Evolutionary conservation across 2,329 filamentous ascomycete genomes (phyloP).

Genomic region (Penicillium sp.): DNA sequence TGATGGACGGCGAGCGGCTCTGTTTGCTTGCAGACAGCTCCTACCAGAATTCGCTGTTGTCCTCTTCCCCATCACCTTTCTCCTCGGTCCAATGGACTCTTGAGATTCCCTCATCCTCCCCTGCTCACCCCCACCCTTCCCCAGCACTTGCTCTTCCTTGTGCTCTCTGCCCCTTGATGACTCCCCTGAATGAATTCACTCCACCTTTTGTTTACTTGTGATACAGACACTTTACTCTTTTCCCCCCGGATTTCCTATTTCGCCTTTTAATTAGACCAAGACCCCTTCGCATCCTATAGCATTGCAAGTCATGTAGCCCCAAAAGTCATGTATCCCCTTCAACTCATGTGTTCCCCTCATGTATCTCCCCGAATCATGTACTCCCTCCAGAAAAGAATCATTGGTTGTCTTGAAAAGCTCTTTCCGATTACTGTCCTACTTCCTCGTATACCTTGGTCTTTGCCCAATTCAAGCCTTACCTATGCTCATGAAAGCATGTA

Average conservation of each 20-base stretch:
- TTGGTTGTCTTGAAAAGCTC: slow-evolving; percentile 28
- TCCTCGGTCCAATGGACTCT: background rate
- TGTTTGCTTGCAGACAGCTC: too few relatives aligned
- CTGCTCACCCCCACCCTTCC: slow-evolving; percentile 5
- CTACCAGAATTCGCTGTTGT: too few relatives aligned
- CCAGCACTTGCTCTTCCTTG: slow-evolving; percentile 10
- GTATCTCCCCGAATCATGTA: slow-evolving; percentile 39
- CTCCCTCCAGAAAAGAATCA: slow-evolving; percentile 30
- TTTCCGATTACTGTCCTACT: slow-evolving; percentile 14
- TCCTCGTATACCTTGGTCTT: slow-evolving; percentile 15
- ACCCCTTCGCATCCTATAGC: slow-evolving; percentile 27
- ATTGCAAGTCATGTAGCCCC: slow-evolving; percentile 28
- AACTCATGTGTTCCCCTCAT: slow-evolving; percentile 28
- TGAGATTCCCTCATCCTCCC: slow-evolving; percentile 4
- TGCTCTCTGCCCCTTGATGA: slow-evolving; percentile 2
- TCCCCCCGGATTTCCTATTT: slow-evolving; percentile 21
- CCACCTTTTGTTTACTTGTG: slow-evolving; percentile 12
- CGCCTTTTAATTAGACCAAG: slow-evolving; percentile 37
- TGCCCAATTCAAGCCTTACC: slow-evolving; percentile 3
- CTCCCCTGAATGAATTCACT: background rate
- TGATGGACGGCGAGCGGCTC: too few relatives aligned
- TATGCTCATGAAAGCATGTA: too few relatives aligned
- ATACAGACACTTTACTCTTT: slow-evolving; percentile 16
- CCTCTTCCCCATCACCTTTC: slow-evolving; percentile 3
- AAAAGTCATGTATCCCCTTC: slow-evolving; percentile 38